phyloP scores from a whole-genome alignment of 805 yeast species.

The Hanseniaspora mollemarum region DNA sequence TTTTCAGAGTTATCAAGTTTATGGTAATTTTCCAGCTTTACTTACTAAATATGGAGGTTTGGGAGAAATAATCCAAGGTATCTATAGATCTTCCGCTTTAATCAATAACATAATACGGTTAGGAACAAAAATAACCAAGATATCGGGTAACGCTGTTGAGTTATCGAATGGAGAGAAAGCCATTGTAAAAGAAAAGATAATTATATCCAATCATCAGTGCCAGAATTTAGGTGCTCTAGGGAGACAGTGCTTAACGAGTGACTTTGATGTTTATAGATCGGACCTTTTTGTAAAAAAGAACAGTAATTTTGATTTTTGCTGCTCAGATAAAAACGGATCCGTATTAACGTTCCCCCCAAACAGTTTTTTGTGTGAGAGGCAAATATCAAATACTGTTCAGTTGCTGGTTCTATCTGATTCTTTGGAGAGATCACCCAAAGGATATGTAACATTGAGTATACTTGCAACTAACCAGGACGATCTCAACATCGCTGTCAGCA shows the following conservation, averaged over 20 bases:
- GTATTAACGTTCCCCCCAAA: conserved; percentile 6
- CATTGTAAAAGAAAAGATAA: conserved; percentile 33
- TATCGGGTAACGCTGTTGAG: conserved; percentile 50
- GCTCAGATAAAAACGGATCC: background rate
- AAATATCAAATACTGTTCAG: background rate
- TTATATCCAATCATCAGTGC: conserved; percentile 6
- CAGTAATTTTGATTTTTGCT: background rate
- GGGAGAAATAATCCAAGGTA: conserved; percentile 92
- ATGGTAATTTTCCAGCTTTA: conserved; percentile 88
- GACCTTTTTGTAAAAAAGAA: background rate
- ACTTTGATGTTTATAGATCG: background rate
- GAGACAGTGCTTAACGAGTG: background rate
- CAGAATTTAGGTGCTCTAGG: background rate
- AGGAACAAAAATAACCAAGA: conserved; percentile 45
- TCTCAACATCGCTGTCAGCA: background rate
- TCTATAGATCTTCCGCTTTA: conserved; percentile 95
- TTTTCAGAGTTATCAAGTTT: conserved; percentile 72
- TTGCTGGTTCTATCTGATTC: background rate
- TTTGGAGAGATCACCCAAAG: background rate
- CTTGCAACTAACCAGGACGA: background rate
- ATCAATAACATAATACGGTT: conserved; percentile 91
- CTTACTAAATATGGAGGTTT: conserved; percentile 91
- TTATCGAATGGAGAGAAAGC: conserved; percentile 67
- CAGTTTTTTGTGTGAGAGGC: background rate
- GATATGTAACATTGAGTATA: background rate